Evolutionary conservation across 305 asterid species (phyloP).

Genomic region (Fraxinus velutina): DNA sequence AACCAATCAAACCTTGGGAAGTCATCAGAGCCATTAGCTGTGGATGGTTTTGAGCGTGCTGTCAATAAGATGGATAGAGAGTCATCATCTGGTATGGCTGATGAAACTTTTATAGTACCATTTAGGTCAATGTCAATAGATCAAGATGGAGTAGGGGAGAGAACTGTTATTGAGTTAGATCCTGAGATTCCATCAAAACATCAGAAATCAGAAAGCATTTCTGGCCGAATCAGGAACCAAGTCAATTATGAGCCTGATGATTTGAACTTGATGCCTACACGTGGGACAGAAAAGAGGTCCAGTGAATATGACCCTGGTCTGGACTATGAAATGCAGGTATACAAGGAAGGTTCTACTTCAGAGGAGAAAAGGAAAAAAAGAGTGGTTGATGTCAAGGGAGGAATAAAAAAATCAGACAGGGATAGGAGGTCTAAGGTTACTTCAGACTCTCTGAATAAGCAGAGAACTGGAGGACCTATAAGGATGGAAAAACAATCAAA

Average conservation of each 20-base stretch:
- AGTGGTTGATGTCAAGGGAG: constrained; percentile 39
- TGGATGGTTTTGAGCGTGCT: constrained; percentile 40
- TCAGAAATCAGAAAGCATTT: constrained; percentile 43
- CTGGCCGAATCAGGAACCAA: constrained; percentile 39
- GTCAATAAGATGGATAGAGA: constrained; percentile 40
- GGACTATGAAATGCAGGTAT: constrained; percentile 80
- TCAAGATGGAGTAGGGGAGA: constrained; percentile 47
- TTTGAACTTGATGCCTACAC: constrained; percentile 80
- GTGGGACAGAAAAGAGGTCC: constrained; percentile 56
- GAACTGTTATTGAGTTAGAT: constrained; percentile 63
- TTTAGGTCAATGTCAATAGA: constrained; percentile 66
- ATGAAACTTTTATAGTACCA: constrained; percentile 73
- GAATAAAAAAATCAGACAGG: constrained; percentile 50
- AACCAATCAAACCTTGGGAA: constrained; percentile 39
- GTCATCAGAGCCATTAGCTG: constrained; percentile 50
- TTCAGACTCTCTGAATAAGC: constrained; percentile 52
- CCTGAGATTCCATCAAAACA: constrained; percentile 58
- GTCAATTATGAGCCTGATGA: constrained; percentile 71
- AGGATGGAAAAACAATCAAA: constrained; percentile 66
- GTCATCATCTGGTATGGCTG: constrained; percentile 48
- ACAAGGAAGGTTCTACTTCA: constrained; percentile 38
- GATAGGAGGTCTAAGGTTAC: constrained; percentile 52
- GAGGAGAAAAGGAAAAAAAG: constrained; percentile 42
- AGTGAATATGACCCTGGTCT: constrained; percentile 58
- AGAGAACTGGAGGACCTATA: constrained; percentile 62